These are phyloP conservation scores for Aspergillus neotritici DNA, from an alignment of 2,329 filamentous ascomycete genomes.

Conservation along the genomic window DNA sequence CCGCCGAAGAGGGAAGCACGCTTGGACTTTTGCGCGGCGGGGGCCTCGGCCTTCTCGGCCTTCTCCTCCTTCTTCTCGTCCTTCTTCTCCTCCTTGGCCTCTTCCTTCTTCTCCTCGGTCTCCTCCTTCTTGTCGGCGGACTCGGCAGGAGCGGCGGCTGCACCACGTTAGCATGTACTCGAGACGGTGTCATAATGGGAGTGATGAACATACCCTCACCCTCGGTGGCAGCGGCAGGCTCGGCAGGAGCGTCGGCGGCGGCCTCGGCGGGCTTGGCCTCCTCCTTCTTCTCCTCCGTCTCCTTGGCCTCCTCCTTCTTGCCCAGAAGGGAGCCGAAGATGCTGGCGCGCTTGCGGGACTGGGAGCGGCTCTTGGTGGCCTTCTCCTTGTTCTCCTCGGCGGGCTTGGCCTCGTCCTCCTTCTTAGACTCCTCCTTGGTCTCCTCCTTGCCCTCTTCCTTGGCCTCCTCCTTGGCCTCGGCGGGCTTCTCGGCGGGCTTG, in stretches of 20 bases:
- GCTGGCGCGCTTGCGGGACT: constrained; percentile 54
- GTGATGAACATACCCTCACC: constrained; percentile 6
- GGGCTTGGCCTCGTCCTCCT: constrained; percentile 41
- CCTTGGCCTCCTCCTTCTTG: constrained; percentile 55
- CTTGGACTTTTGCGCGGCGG: constrained; percentile 59
- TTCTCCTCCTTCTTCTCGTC: constrained; percentile 35
- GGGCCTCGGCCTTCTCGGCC: constrained; percentile 33
- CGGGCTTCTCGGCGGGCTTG: constrained; percentile 19
- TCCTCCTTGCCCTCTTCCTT: constrained; percentile 33
- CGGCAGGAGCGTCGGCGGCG: constrained; percentile 20
- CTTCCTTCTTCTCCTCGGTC: constrained; percentile 11
- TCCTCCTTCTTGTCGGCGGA: constrained; percentile 6
- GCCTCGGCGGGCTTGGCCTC: constrained; percentile 41
- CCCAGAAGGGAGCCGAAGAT: constrained; percentile 44
- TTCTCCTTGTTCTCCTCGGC: constrained; percentile 46
- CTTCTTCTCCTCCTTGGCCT: constrained; percentile 24
- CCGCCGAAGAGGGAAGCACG: constrained; percentile 77
- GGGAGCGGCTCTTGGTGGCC: constrained; percentile 54
- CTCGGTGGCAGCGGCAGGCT: constrained; percentile 13
- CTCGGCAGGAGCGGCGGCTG: constrained; percentile 28
- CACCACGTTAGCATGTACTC: constrained; percentile 6
- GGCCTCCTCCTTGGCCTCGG: constrained; percentile 26
- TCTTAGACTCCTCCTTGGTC: constrained; percentile 27
- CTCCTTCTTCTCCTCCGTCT: constrained; percentile 41
- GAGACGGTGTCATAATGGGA: neutral